A percentile compares a stretch with the other conserved stretches of the same genome.
These are phyloP conservation scores for Ustilago nuda DNA, from an alignment of 1,284 basidiomycete species.

Conservation along the genomic window DNA sequence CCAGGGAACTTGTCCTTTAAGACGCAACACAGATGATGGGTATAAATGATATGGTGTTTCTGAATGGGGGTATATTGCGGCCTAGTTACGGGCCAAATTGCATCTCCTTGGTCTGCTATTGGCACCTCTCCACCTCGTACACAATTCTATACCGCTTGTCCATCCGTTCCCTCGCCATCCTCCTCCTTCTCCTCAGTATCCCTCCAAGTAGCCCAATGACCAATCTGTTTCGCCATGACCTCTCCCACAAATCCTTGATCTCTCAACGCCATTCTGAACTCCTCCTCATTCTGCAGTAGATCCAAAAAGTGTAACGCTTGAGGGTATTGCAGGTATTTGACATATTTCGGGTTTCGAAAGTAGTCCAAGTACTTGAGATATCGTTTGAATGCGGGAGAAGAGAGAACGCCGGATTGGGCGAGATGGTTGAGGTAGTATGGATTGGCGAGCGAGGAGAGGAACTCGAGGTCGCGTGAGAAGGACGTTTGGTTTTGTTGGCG, in stretches of 20 bases:
- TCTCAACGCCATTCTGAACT: slow-evolving; percentile 55
- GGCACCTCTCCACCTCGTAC: too few relatives aligned
- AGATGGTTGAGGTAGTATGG: slow-evolving; percentile 63
- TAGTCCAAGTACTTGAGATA: slow-evolving; percentile 61
- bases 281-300: slow-evolving; percentile 49
- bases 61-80: slow-evolving; percentile 9
- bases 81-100: neutral
- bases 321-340: slow-evolving; percentile 62
- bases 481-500: slow-evolving; percentile 49
- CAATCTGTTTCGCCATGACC: slow-evolving; percentile 56
- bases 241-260: slow-evolving; percentile 59
- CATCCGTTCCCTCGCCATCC: neutral
- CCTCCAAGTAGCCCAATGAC: slow-evolving; percentile 65
- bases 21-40: too few relatives aligned
- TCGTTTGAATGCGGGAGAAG: slow-evolving; percentile 51
- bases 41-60: too few relatives aligned
- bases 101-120: neutral
- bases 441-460: slow-evolving; percentile 63
- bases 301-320: slow-evolving; percentile 60
- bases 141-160: too few relatives aligned
- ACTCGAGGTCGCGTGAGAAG: slow-evolving; percentile 64
- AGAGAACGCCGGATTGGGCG: slow-evolving; percentile 51
- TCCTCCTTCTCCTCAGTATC: slow-evolving; percentile 30
- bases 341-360: slow-evolving; percentile 59
- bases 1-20: too few relatives aligned